Conservation (phyloP, 2,329 filamentous ascomycete genomes). For the Alternaria gaisen region DNA sequence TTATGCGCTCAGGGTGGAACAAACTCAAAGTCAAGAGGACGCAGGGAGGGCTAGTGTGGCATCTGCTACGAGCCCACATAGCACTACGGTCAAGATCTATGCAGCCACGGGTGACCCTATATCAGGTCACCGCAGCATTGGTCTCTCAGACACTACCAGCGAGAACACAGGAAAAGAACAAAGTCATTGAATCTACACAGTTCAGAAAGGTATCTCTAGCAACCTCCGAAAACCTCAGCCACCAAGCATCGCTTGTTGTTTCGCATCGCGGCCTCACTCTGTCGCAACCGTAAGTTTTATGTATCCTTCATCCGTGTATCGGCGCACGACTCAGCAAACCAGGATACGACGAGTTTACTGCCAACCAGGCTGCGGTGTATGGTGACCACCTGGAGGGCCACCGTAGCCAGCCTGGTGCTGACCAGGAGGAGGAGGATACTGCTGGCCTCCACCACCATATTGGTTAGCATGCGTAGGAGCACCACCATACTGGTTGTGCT, state of each 20-base stretch:
- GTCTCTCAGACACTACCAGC: neutral
- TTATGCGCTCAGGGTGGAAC: no score
- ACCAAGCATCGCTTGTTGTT: neutral
- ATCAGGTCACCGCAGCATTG: no score
- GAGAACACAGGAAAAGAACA: neutral
- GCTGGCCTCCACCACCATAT: conserved; percentile 22
- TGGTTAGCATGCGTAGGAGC: conserved; percentile 23
- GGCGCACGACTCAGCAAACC: neutral
- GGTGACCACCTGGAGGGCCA: conserved; percentile 13
- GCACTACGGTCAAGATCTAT: no score
- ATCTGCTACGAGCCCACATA: no score
- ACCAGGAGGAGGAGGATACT: conserved; percentile 28
- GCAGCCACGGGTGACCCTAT: no score
- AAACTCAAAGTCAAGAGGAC: no score
- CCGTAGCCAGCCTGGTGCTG: conserved; percentile 23
- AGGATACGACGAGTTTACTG: conserved; percentile 11
- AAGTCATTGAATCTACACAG: conserved; percentile 16
- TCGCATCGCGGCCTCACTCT: neutral
- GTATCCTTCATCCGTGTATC: neutral
- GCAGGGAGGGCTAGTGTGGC: no score
- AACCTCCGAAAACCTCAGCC: neutral
- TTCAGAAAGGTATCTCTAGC: conserved; percentile 12
- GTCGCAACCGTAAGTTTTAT: neutral
- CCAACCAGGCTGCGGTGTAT: conserved; percentile 39
- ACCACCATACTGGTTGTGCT: conserved; percentile 39